phyloP scores from a whole-genome alignment of 2,329 filamentous ascomycete genomes.

The Sporothrix globosa region DNA sequence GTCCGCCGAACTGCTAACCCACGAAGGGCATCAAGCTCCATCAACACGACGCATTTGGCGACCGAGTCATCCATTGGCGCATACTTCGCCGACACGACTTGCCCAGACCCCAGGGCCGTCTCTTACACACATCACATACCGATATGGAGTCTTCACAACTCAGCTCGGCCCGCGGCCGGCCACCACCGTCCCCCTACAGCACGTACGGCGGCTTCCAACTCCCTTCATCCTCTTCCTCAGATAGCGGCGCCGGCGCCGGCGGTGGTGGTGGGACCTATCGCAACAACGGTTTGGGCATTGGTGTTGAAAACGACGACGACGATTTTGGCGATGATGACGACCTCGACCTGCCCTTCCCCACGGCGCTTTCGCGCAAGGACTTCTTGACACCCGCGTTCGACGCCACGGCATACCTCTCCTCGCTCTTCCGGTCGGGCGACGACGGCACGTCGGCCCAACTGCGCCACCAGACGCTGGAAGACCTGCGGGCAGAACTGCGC shows the following conservation, averaged over 20 bases:
- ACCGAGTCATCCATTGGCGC: too few species aligned
- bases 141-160: slow-evolving; percentile 29
- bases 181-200: slow-evolving; percentile 39
- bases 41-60: not conserved
- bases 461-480: slow-evolving; percentile 91
- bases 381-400: slow-evolving; percentile 80
- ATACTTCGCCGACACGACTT: too few species aligned
- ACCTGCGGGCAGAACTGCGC: slow-evolving; percentile 83
- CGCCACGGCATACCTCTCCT: slow-evolving; percentile 75
- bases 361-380: slow-evolving; percentile 77
- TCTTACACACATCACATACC: not conserved
- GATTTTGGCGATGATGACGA: slow-evolving; percentile 56
- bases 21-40: slow-evolving; percentile 3
- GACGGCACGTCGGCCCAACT: slow-evolving; percentile 61
- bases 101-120: not conserved
- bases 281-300: slow-evolving; percentile 8
- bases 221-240: slow-evolving; percentile 47
- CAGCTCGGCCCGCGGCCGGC: slow-evolving; percentile 13
- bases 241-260: slow-evolving; percentile 32
- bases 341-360: slow-evolving; percentile 81
- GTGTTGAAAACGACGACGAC: slow-evolving; percentile 52
- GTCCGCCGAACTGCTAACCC: not conserved
- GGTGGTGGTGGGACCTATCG: not conserved
- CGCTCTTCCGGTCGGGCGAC: slow-evolving; percentile 41
- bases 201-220: slow-evolving; percentile 50